Evolutionary conservation across 129 eudicot species (phyloP).

Genomic region (Helianthus tuberosus): DNA sequence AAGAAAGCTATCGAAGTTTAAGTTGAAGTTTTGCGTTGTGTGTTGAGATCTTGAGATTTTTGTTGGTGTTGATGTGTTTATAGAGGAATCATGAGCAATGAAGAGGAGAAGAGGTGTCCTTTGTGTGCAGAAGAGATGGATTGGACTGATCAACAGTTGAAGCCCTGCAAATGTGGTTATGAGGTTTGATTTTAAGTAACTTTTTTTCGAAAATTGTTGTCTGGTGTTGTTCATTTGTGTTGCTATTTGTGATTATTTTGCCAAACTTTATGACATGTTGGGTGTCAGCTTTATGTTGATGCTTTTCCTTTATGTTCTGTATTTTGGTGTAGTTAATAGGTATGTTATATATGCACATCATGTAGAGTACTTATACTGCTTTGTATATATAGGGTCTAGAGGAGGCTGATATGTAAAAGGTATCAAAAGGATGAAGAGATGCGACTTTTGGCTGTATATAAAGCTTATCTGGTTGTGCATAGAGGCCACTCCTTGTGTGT

Average conservation of each 20-base stretch:
- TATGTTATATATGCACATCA: not conserved
- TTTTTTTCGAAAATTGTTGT: too few species aligned
- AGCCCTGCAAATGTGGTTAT: constrained; percentile 84
- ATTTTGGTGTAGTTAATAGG: not conserved
- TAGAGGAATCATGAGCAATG: constrained; percentile 59
- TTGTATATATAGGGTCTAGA: not conserved
- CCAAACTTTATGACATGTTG: constrained; percentile 23
- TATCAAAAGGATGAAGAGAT: too few species aligned
- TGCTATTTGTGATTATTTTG: constrained; percentile 9
- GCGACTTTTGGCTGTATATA: too few species aligned
- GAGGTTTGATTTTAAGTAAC: constrained; percentile 42
- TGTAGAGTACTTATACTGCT: not conserved
- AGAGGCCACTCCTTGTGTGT: too few species aligned
- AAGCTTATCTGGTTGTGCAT: too few species aligned
- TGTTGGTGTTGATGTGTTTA: constrained; percentile 22
- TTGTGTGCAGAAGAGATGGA: constrained; percentile 91
- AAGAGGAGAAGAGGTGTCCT: constrained; percentile 83
- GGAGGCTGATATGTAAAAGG: too few species aligned
- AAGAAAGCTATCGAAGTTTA: too few species aligned
- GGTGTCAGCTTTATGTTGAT: not conserved
- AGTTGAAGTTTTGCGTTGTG: constrained; percentile 12
- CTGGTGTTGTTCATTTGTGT: not conserved
- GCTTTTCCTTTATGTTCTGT: not conserved
- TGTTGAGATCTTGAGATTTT: constrained; percentile 51
- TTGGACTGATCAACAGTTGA: constrained; percentile 85